Base-by-base conservation (phyloP, 805 yeast species). In the Candida glaebosa region DNA sequence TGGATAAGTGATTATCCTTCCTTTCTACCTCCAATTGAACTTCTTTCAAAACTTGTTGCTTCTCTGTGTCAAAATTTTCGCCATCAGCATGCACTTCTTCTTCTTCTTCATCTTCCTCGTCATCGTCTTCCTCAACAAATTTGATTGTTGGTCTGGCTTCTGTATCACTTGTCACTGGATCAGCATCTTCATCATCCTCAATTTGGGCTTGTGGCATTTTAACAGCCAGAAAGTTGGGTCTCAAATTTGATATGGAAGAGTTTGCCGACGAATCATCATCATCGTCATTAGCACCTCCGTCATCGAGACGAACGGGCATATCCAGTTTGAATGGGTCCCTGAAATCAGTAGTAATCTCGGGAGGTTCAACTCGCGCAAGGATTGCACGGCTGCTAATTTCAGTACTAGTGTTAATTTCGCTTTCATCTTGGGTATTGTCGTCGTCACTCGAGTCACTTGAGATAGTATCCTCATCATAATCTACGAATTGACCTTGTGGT, bases 181-280 rank as follows among this genome's bases (percentile, higher is more conserved):
- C 64, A 12, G 86, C 89, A 16, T 76, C 76, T 0, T 84, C 87
- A 46, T 82, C 84, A 43, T 82, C 87, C 36, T 81, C 63, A 1
- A 84, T 73, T 45, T 73, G 79, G 0, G 91, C 78, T 45, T 78
- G 73, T 1, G 93, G 93, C 38, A 84, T 71, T 37, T 84, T 81
- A 33, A 79, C 82, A 2, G 91, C 83, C 26, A 85, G 78, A 50
- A 86, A 82, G 35, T 78, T 78, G 0, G 89, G 87, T 36, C 78
- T 69, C 31, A 70, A 59, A 42, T 67, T 66, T 12, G 70, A 58
- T 12, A 57, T 52, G 1, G 69, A 59, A 1, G 72, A 60, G 34
- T 63, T 55, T 6, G 58, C 42, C 1, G 73, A 66, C 16, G 38
- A 9, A 18, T 7, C 17, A 19, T 19, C 47, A 14, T 53, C 63